A percentile compares a stretch with the other conserved stretches of the same genome.
These are phyloP conservation scores for Lunularia cruciata DNA, from an alignment of 225 moss, liverwort and hornwort genomes.

Conservation along the genomic window DNA sequence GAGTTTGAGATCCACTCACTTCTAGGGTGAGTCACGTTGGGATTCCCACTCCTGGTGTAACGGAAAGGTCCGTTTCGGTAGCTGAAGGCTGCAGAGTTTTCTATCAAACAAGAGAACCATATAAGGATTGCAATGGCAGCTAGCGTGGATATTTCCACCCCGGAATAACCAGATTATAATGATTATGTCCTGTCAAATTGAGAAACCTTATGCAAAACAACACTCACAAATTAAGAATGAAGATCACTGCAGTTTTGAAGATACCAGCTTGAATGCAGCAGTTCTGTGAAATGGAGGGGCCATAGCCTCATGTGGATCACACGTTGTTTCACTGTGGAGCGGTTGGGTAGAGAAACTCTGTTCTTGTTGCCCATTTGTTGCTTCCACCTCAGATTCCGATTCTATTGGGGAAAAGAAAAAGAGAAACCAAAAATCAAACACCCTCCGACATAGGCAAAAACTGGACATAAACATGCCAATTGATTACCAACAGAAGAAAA, in stretches of 20 bases:
- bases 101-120: conserved; percentile 11
- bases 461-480: neutral
- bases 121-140: neutral
- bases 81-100: conserved; percentile 77
- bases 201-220: neutral
- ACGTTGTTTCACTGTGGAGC: conserved; percentile 62
- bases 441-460: neutral
- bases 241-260: neutral
- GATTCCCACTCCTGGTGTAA: conserved; percentile 96
- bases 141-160: neutral
- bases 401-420: conserved; percentile 6
- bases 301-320: conserved; percentile 63
- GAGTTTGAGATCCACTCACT: conserved; percentile 57
- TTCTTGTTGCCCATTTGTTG: conserved; percentile 25
- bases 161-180: neutral
- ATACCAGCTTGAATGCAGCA: conserved; percentile 78
- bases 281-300: conserved; percentile 87
- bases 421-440: neutral
- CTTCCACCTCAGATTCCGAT: conserved; percentile 15
- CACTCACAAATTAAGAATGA: no score
- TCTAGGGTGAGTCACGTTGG: conserved; percentile 77
- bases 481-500: neutral
- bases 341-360: conserved; percentile 76
- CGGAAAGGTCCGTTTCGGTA: conserved; percentile 68
- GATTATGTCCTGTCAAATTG: neutral